A percentile compares a stretch with the other conserved stretches of the same genome.
Evolutionary conservation across 805 yeast species (phyloP).

Genomic region (Candida alai): DNA sequence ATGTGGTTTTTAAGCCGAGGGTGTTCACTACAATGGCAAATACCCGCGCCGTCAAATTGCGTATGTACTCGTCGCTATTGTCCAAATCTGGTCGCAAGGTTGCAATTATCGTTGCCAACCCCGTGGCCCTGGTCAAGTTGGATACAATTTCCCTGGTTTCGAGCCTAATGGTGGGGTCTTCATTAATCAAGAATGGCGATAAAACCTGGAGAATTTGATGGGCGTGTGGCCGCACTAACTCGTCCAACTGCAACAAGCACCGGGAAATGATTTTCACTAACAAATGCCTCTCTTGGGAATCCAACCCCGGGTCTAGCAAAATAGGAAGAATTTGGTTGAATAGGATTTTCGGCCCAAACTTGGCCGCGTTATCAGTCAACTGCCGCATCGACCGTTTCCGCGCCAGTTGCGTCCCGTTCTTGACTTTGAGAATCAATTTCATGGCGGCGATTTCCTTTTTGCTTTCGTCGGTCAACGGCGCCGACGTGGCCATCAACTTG

Average conservation of each 20-base stretch:
- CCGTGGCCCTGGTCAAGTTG: constrained; percentile 74
- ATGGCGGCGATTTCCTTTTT: constrained; percentile 56
- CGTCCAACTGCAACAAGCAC: constrained; percentile 62
- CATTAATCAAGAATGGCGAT: constrained; percentile 77
- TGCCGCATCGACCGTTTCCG: constrained; percentile 69
- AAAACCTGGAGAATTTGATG: constrained; percentile 68
- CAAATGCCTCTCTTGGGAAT: constrained; percentile 79
- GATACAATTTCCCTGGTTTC: constrained; percentile 81
- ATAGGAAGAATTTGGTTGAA: constrained; percentile 75
- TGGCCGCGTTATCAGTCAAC: constrained; percentile 58
- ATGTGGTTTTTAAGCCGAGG: constrained; percentile 61
- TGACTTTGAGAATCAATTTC: constrained; percentile 62
- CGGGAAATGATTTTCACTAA: constrained; percentile 74
- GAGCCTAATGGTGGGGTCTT: constrained; percentile 65
- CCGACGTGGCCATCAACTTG: constrained; percentile 32
- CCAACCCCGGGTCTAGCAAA: constrained; percentile 64
- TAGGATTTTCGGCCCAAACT: constrained; percentile 65
- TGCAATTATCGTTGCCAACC: constrained; percentile 74
- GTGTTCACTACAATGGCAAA: constrained; percentile 83
- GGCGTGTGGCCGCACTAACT: constrained; percentile 64
- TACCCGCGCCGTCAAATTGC: constrained; percentile 72
- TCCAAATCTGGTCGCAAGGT: constrained; percentile 79
- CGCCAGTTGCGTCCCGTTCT: constrained; percentile 68
- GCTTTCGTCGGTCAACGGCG: constrained; percentile 47
- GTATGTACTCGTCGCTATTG: constrained; percentile 72